Evolutionary conservation across 441 rosid genomes (phyloP), one percentile per base, ranked within the genome.

Genomic region (Bruguiera hainesii): DNA sequence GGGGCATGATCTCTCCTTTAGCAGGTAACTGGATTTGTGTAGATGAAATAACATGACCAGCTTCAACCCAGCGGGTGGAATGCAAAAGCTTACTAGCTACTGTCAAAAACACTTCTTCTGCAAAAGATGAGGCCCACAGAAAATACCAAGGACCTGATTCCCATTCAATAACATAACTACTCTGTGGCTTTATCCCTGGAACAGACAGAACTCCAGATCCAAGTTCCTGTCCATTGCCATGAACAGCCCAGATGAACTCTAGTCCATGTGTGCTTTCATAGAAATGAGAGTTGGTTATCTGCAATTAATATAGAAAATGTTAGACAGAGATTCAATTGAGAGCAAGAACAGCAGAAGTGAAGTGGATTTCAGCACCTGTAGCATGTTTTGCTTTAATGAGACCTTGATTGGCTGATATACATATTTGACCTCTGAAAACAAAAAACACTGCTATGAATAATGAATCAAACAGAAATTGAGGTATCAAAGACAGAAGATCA

Each of bases 361-460:
- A 69, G 63, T 64, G 57, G 77, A 72, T 16, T 37, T 30, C 60
- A 11, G 64, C 78, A 95, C 99, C 98, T 76, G 84, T 7, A 95
- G 74, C 4, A 4, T 75, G 73, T 71, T 78, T 69, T 81, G 91
- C 26, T 53, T 65, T 42, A 87, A 73, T 52, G 76, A 76, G 76
- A 86, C 88, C 81, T 95, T 95, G 82, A 91, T 90, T 35, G 97
- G 93, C 64, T 89, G 98, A 76, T 91, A 80, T 49, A 93, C 85
- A 73, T 79, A 81, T 81, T 95, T 95, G 29, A 91, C 98, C 83
- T 95, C 99, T 94, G 96, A 78, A 77, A 75, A 73, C 49, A 78
- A 60, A 59, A 73, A 66, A 33, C 21, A 57, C 65, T 71, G 53
- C 71, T 68, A 75, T 71, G 42, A 77, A 61, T 64, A 20, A 63